These are phyloP conservation scores for Perilla frutescens DNA, from an alignment of 257 asterid species.

Conservation along the genomic window DNA sequence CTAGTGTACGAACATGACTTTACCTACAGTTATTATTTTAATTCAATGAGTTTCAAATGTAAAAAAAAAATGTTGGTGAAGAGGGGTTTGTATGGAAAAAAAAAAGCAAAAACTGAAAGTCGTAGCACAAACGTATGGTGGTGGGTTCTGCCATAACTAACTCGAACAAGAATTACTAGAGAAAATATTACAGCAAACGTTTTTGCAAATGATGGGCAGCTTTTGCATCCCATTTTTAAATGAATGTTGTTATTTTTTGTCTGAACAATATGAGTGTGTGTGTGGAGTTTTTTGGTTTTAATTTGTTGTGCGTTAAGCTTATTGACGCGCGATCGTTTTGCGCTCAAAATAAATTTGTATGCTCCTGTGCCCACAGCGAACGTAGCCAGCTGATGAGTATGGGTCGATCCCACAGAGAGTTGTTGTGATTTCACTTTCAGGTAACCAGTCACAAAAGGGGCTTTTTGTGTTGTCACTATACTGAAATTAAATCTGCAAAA, in stretches of 20 bases:
- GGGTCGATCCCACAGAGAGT: too few relatives aligned
- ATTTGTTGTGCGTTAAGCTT: too few relatives aligned
- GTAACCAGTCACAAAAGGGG: too few relatives aligned
- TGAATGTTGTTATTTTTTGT: not conserved
- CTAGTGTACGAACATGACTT: slow-evolving; percentile 46
- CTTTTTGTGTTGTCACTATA: too few relatives aligned
- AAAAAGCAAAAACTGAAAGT: not conserved
- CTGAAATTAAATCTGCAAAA: too few relatives aligned
- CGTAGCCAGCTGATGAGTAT: too few relatives aligned
- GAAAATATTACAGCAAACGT: slow-evolving; percentile 27
- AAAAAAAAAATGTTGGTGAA: not conserved
- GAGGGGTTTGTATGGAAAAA: too few relatives aligned
- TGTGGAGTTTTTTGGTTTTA: too few relatives aligned
- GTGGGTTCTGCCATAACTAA: slow-evolving; percentile 39
- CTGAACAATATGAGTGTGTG: not conserved
- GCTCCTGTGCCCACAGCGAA: too few relatives aligned
- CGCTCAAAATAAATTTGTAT: too few relatives aligned
- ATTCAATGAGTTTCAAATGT: not conserved
- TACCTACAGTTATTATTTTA: slow-evolving; percentile 36
- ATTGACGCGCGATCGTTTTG: too few relatives aligned
- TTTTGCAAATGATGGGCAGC: slow-evolving; percentile 7
- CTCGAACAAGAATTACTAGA: slow-evolving; percentile 34
- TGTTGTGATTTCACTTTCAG: too few relatives aligned
- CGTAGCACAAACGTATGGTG: slow-evolving; percentile 53
- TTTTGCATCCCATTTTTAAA: slow-evolving; percentile 19